Conservation (phyloP, 2,329 filamentous ascomycete genomes). For the Alternaria sp. region DNA sequence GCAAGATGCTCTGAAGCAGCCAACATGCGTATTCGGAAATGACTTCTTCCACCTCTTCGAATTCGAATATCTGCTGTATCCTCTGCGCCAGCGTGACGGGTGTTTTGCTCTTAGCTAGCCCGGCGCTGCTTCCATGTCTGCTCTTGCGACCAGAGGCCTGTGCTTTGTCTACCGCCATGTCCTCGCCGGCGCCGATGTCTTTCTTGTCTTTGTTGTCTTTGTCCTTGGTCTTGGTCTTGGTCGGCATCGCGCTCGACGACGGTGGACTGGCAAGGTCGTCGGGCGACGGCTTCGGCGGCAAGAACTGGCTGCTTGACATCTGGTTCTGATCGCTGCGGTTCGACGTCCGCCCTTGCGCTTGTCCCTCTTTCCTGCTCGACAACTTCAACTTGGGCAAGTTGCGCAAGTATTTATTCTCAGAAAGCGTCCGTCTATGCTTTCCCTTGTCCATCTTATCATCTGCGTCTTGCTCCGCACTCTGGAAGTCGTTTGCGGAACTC, state of each 20-base stretch:
- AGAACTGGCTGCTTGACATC: conserved; percentile 53
- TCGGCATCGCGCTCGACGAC: conserved; percentile 16
- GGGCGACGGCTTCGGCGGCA: conserved; percentile 41
- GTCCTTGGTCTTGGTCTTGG: conserved; percentile 12
- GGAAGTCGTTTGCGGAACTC: conserved; percentile 46
- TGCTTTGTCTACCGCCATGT: conserved; percentile 33
- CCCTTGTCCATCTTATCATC: conserved; percentile 21
- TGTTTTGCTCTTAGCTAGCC: conserved; percentile 29
- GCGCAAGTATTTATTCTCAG: conserved; percentile 70
- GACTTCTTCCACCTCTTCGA: conserved; percentile 82
- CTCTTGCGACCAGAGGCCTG: conserved; percentile 34
- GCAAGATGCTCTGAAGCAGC: conserved; percentile 86
- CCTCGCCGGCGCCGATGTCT: conserved; percentile 33
- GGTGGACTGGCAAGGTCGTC: conserved; percentile 17
- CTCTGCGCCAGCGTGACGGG: conserved; percentile 71
- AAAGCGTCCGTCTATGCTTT: conserved; percentile 67
- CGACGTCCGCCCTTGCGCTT: conserved; percentile 28
- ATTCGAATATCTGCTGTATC: conserved; percentile 72
- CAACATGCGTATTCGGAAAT: conserved; percentile 94
- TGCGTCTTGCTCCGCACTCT: conserved; percentile 25
- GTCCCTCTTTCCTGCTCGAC: conserved; percentile 38
- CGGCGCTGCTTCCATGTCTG: conserved; percentile 35
- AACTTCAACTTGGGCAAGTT: conserved; percentile 68
- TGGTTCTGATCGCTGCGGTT: conserved; percentile 67
- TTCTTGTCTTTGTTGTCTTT: conserved; percentile 32